Conservation (phyloP, 768 basidiomycete genomes). For the Rhodotorula babjevae region DNA sequence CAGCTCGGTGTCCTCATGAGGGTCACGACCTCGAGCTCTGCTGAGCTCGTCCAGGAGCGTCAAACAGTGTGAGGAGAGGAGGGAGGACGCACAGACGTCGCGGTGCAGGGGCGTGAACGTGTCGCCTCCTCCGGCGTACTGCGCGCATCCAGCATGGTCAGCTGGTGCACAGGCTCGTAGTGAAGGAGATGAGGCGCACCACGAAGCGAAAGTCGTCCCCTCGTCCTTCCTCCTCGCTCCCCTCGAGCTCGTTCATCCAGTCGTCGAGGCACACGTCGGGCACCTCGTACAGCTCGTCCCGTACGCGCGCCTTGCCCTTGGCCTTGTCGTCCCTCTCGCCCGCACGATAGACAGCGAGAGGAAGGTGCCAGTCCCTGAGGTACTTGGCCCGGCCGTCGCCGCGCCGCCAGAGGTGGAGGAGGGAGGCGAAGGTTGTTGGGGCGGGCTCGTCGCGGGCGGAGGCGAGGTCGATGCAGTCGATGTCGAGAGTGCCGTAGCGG, state of each 20-base stretch:
- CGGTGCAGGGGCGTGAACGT: slow-evolving; percentile 39
- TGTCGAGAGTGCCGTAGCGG: not conserved
- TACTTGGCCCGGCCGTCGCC: not conserved
- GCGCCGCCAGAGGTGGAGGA: slow-evolving; percentile 7
- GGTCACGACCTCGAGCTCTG: too few relatives aligned
- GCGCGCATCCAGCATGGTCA: not conserved
- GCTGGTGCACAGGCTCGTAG: not conserved
- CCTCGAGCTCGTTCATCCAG: slow-evolving; percentile 39
- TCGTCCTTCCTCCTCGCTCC: not conserved
- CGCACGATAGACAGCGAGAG: slow-evolving; percentile 1
- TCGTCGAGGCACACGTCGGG: slow-evolving; percentile 35
- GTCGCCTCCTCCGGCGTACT: slow-evolving; percentile 36
- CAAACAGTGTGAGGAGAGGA: too few relatives aligned
- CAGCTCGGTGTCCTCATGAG: too few relatives aligned
- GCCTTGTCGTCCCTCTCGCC: not conserved
- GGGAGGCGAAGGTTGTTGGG: not conserved
- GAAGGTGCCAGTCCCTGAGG: slow-evolving; percentile 35
- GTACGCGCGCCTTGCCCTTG: slow-evolving; percentile 1
- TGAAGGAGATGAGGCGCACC: not conserved
- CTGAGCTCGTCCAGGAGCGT: too few relatives aligned
- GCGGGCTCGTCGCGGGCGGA: not conserved
- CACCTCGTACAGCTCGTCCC: slow-evolving; percentile 24
- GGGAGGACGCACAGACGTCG: slow-evolving; percentile 35
- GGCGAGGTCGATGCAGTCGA: not conserved
- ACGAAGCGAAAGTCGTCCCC: slow-evolving; percentile 40